These are phyloP conservation scores for Suillus tomentosus DNA, from an alignment of 768 basidiomycete genomes.

Conservation along the genomic window DNA sequence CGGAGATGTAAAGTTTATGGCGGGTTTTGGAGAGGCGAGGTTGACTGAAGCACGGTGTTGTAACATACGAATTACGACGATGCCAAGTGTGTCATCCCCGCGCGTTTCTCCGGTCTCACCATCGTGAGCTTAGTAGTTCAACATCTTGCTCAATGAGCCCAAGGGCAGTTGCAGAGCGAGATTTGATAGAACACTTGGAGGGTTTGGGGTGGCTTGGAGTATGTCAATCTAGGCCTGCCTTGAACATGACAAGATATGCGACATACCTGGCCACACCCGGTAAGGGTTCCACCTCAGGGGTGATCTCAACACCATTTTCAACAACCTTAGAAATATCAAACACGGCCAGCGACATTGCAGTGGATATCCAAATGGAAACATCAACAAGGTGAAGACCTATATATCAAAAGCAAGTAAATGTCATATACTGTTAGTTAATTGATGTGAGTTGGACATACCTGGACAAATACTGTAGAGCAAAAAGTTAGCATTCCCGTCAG, in stretches of 20 bases:
- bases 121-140: neutral
- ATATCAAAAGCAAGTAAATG: neutral
- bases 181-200: neutral
- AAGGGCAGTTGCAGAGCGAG: neutral
- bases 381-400: neutral
- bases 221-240: neutral
- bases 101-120: neutral
- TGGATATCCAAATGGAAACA: neutral
- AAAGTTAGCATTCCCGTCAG: neutral
- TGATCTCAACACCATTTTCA: neutral
- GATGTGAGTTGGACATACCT: neutral
- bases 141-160: neutral
- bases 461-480: neutral
- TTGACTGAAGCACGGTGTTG: conserved; percentile 18
- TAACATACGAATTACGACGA: neutral
- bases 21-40: conserved; percentile 30
- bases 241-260: neutral
- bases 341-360: neutral
- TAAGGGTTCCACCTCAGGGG: neutral
- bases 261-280: neutral
- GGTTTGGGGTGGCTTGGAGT: neutral
- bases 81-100: neutral
- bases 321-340: neutral
- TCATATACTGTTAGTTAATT: neutral
- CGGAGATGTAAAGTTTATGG: conserved; percentile 43